Evolutionary conservation across 2,329 filamentous ascomycete genomes (phyloP).

Genomic region (Xylariales sp.): DNA sequence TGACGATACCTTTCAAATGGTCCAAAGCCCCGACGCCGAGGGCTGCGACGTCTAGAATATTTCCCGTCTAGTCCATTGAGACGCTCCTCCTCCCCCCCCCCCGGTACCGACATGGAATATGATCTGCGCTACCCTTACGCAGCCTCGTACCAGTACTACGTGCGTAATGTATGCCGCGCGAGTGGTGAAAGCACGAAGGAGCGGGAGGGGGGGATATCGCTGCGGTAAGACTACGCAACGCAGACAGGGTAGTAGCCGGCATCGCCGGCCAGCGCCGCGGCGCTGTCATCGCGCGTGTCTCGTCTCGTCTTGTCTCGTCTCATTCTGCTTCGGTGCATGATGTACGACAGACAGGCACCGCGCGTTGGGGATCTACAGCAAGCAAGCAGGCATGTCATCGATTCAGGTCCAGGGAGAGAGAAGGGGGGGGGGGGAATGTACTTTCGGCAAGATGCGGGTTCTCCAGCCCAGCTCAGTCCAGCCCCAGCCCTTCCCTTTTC

Average conservation of each 20-base stretch:
- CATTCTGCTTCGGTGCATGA: conserved; percentile 1
- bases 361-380: conserved; percentile 14
- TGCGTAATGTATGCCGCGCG: not conserved
- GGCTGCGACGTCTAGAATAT: not conserved
- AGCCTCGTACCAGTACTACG: not conserved
- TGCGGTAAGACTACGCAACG: conserved; percentile 1
- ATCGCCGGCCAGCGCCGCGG: conserved; percentile 23
- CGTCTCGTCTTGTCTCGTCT: not conserved
- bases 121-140: not conserved
- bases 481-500: not conserved
- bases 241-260: conserved; percentile 29
- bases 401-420: too few species aligned
- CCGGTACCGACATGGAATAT: not conserved
- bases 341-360: conserved; percentile 1
- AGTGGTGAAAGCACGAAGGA: conserved; percentile 19
- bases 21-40: conserved; percentile 1
- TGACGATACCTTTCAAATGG: not conserved
- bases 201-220: not conserved
- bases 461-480: not conserved
- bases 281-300: not conserved
- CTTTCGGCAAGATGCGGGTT: conserved; percentile 1
- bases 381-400: too few species aligned
- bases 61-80: conserved; percentile 4
- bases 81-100: not conserved
- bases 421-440: too few species aligned